Evolutionary conservation across 495 filamentous ascomycete species (phyloP).

Genomic region (Aspergillus ostianus): DNA sequence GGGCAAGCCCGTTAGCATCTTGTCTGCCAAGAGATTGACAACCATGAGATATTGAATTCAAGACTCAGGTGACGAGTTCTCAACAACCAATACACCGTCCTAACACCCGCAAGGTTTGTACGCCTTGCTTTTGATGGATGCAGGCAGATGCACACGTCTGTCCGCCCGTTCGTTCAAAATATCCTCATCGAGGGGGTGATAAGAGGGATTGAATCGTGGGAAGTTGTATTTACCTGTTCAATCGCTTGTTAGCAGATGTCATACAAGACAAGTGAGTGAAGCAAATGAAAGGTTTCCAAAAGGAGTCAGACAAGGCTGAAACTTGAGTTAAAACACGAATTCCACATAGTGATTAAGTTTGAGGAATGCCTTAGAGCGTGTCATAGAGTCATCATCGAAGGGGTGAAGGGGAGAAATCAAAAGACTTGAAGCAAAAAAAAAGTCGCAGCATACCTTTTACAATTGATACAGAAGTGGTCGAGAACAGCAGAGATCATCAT

Average conservation of each 20-base stretch:
- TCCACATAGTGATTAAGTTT: conserved; percentile 87
- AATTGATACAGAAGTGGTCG: background rate
- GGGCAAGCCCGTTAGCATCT: conserved; percentile 17
- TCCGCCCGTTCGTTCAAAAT: conserved; percentile 98
- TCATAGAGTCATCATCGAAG: conserved; percentile 80
- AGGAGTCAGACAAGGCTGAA: conserved; percentile 98
- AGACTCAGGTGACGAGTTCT: conserved; percentile 94
- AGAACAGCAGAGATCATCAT: background rate
- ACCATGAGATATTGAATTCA: conserved; percentile 16
- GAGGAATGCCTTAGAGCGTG: conserved; percentile 94
- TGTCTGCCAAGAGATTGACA: conserved; percentile 9
- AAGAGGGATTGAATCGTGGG: conserved; percentile 16
- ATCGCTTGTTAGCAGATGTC: conserved; percentile 42
- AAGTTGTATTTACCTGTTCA: conserved; percentile 54
- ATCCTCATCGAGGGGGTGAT: conserved; percentile 67
- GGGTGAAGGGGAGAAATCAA: conserved; percentile 14
- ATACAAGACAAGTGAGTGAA: conserved; percentile 24
- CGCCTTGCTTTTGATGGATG: conserved; percentile 67
- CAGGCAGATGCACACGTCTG: conserved; percentile 69
- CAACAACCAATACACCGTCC: conserved; percentile 81
- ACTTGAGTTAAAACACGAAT: conserved; percentile 70
- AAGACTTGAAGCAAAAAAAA: conserved; percentile 12
- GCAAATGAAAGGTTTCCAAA: conserved; percentile 21
- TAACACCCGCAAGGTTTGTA: conserved; percentile 82
- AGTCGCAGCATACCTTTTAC: conserved; percentile 23